Conservation (phyloP, 805 yeast genomes). For the Saturnispora dispora region DNA sequence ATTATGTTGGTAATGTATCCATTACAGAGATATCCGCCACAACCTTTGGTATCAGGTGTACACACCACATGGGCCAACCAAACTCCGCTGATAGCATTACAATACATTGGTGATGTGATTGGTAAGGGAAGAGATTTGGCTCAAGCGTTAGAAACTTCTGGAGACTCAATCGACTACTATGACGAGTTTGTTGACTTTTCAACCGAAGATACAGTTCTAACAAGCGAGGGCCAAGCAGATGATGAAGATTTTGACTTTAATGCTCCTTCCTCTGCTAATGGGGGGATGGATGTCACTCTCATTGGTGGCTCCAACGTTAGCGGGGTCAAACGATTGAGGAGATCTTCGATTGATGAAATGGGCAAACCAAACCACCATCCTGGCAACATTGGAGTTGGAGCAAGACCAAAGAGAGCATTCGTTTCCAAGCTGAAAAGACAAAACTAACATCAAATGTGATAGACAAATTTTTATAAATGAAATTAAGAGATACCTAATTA, state of each 20-base stretch:
- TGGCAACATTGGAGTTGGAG: not conserved
- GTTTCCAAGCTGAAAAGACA: constrained; percentile 1
- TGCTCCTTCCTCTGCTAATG: constrained; percentile 10
- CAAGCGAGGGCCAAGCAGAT: constrained; percentile 22
- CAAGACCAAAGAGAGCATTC: constrained; percentile 3
- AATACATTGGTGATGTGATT: constrained; percentile 19
- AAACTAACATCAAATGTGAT: not conserved
- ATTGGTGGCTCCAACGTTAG: constrained; percentile 15
- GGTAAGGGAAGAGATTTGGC: constrained; percentile 12
- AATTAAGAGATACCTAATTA: not conserved
- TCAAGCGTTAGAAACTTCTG: not conserved
- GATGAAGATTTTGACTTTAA: constrained; percentile 18
- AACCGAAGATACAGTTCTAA: constrained; percentile 10
- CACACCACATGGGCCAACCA: constrained; percentile 16
- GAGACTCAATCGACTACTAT: not conserved
- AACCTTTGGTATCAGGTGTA: constrained; percentile 12
- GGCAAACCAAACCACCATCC: not conserved
- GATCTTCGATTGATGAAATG: constrained; percentile 8
- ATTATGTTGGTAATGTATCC: constrained; percentile 13
- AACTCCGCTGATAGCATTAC: constrained; percentile 14
- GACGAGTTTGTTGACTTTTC: not conserved
- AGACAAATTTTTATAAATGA: not conserved
- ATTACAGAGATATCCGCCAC: constrained; percentile 13
- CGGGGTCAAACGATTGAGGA: constrained; percentile 19
- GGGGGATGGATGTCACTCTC: constrained; percentile 24